Base-by-base conservation (phyloP, 257 asterid species). In the Solanum peruvianum region DNA sequence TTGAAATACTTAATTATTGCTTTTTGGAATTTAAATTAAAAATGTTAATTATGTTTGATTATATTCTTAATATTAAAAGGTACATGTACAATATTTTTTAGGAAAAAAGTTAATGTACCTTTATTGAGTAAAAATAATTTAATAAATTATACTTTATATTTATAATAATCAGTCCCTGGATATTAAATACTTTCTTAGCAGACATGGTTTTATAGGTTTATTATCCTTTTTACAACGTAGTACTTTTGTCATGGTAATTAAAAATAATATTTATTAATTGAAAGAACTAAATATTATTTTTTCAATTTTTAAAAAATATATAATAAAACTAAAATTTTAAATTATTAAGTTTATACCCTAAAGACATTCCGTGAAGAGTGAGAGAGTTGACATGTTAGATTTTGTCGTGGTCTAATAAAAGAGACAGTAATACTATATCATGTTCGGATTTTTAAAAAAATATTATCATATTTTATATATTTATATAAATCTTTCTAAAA, bases 381-480 rank as follows among this genome's bases (percentile, higher is more conserved):
- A 72, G 29, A 72, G 27, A 72, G 47, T 35, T 72, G 27, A 72
- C 47, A 35, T 35, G 9, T 4, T 33, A 33, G 14, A 33, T n/a
- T 7, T 71, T 41, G 16, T 21, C 44, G 39, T 69, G 25, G 2
- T 60, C 4, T 62, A n/a, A n/a, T n/a, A n/a, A 62, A 62, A n/a
- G 15, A 62, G 70, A 15, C 4, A 62, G 0, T 62, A 62, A 62
- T n/a, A 58, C 5, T 2, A 58, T 20, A 20, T 9, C 21, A 20
- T 20, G 15, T n/a, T 23, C 1, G 16, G 3, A 4, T 23, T 62
- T 62, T 4, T 0, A 0, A 0, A 9, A 60, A 60, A 23, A 52
- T 23, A 2, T 23, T 62, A 62, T 23, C 1, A 2, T 58, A 58
- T 58, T 58, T 58, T 58, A 58, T 8, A 2, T 58, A 58, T 58